Conservation (phyloP, 306 rosid genomes). For the Trichosanthes truncata region DNA sequence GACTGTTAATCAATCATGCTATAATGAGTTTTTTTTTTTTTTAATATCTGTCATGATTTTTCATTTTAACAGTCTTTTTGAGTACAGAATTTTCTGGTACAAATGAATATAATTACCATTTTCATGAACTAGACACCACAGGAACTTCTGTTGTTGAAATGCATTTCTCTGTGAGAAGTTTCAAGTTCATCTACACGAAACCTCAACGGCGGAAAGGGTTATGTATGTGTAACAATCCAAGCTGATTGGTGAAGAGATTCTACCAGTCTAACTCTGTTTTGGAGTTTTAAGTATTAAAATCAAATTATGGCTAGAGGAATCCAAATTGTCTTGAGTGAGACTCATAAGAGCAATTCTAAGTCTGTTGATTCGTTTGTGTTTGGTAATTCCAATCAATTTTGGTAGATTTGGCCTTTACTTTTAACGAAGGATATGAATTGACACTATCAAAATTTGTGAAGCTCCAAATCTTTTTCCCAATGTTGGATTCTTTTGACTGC, state of each 20-base stretch:
- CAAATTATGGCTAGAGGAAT: not conserved
- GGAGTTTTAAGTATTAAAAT: not conserved
- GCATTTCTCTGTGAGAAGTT: not conserved
- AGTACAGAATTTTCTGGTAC: not conserved
- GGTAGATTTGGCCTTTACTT: not conserved
- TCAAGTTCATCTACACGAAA: not conserved
- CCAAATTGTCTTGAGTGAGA: not conserved
- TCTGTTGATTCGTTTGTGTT: not conserved
- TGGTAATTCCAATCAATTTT: not conserved
- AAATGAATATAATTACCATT: not conserved
- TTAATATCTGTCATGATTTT: not conserved
- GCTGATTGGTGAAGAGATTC: not conserved
- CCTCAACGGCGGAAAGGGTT: not conserved
- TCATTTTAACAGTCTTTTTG: not conserved
- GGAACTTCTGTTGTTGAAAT: not conserved
- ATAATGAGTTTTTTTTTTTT: not conserved
- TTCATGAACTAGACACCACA: not conserved
- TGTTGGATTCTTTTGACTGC: not conserved
- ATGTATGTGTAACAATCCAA: not conserved
- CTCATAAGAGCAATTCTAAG: not conserved
- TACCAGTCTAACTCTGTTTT: not conserved
- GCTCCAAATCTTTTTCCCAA: not conserved
- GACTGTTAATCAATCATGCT: not conserved
- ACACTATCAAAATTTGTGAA: not conserved
- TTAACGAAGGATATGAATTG: not conserved